Percentiles rank a stretch among this genome's conserved stretches.
These are phyloP conservation scores for Metarhizium sp. DNA, from an alignment of 2,329 filamentous ascomycete species.

Conservation along the genomic window DNA sequence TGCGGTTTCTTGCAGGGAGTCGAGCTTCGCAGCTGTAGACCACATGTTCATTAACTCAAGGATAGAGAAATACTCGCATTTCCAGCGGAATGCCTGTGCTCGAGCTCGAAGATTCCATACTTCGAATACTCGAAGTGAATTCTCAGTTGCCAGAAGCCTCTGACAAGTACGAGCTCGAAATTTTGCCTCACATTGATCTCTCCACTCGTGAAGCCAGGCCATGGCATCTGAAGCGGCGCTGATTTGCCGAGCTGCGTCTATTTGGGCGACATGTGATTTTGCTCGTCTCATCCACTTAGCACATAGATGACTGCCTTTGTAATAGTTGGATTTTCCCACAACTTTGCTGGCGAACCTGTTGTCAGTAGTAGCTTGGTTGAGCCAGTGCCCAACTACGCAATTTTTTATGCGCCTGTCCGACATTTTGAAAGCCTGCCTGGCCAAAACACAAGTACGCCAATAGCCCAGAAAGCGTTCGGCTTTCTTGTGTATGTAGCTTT, in stretches of 20 bases:
- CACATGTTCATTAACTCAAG: conserved; percentile 19
- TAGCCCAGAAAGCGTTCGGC: conserved; percentile 5
- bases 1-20: background rate
- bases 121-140: conserved; percentile 14
- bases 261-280: background rate
- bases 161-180: conserved; percentile 16
- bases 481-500: conserved; percentile 12
- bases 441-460: conserved; percentile 1
- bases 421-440: background rate
- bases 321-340: background rate
- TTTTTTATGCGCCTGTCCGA: background rate
- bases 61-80: conserved; percentile 21
- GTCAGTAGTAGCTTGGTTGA: background rate
- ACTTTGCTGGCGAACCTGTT: background rate
- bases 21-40: conserved; percentile 8
- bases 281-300: background rate
- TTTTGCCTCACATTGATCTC: conserved; percentile 18
- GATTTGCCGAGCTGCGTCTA: conserved; percentile 8
- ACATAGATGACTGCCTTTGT: background rate
- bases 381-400: background rate
- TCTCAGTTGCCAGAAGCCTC: conserved; percentile 11
- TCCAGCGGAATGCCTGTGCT: conserved; percentile 24
- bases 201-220: conserved; percentile 20
- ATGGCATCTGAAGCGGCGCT: conserved; percentile 12
- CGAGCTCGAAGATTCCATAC: conserved; percentile 25